Evolutionary conservation across 2,329 filamentous ascomycete genomes (phyloP).

Genomic region (Fusarium longipes): DNA sequence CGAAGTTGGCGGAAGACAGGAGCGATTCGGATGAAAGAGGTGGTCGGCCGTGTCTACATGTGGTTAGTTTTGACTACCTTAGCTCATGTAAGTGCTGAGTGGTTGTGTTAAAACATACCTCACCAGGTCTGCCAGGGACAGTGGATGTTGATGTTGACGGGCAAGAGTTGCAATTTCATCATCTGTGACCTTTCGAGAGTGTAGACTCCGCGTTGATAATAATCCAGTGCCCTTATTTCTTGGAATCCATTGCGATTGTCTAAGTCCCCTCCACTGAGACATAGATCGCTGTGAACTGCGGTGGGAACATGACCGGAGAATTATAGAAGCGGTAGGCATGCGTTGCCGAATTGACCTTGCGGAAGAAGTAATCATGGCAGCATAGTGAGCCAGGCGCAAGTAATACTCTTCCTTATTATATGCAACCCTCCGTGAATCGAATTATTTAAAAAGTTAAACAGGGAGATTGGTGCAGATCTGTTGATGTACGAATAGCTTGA

Average conservation of each 20-base stretch:
- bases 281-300: constrained; percentile 10
- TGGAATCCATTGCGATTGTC: constrained; percentile 4
- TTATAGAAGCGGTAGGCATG: constrained; percentile 28
- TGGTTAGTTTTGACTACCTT: neutral
- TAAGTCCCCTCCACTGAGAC: constrained; percentile 14
- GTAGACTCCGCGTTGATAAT: constrained; percentile 24
- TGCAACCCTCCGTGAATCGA: neutral
- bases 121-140: constrained; percentile 89
- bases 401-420: neutral
- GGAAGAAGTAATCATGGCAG: constrained; percentile 40
- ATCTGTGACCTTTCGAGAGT: constrained; percentile 64
- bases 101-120: constrained; percentile 65
- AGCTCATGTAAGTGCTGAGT: neutral
- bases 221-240: neutral
- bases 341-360: constrained; percentile 41
- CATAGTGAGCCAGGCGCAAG: constrained; percentile 22
- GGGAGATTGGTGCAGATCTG: neutral
- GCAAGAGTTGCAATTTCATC: constrained; percentile 84
- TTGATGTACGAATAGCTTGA: neutral
- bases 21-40: constrained; percentile 84
- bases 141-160: constrained; percentile 78
- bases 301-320: constrained; percentile 11
- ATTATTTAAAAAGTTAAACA: neutral
- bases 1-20: constrained; percentile 93
- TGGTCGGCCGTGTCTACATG: constrained; percentile 76